Evolutionary conservation across 2,329 filamentous ascomycete genomes (phyloP), one percentile per base, ranked within the genome.

Genomic region (Hypoxylon sp.): DNA sequence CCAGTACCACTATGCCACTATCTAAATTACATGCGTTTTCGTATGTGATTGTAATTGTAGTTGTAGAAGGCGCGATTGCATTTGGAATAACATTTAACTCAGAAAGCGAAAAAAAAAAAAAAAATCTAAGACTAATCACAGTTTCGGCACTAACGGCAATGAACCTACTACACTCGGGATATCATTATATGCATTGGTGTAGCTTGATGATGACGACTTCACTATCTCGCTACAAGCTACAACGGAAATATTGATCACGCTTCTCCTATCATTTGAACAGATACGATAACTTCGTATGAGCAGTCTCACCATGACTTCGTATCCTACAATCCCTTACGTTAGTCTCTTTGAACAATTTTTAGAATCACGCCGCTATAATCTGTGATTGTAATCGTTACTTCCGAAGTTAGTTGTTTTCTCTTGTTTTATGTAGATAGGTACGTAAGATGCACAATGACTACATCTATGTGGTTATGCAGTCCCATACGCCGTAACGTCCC

Each of bases 201-300:
- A 56, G 56, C 50, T 47, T 54, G 58, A 66, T 54, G 58, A 66
- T 66, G 67, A 63, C 67, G 58, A 66, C 58, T 65, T 62, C 39
- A 58, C 22, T 44, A 62, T 58, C 31, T 63, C 19, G 35, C 17
- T 52, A 19, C 35, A 48, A 50, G 35, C 17, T 52, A 19, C 35
- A 48, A 50, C 42, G 44, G 50, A 56, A 31, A 51, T 13, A 53
- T 62, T 47, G 26, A 42, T 56, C 54, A 56, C 35, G 54, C 48
- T 63, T 50, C 37, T 39, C 50, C 48, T 52, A 51, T 46, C 33
- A 33, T 29, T 35, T 42, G 42, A 35, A 46, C 33, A n/a, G 65
- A 63, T 63, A 65, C 62, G 44, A 63, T 63, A 58, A 39, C 22
- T 52, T 55, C 39, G 14, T 44, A 56, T 35, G 55, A 39, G 29